These are phyloP conservation scores for Cryptosporidium meleagridis DNA, from an alignment of 169 alveolate genomes.

Conservation along the genomic window DNA sequence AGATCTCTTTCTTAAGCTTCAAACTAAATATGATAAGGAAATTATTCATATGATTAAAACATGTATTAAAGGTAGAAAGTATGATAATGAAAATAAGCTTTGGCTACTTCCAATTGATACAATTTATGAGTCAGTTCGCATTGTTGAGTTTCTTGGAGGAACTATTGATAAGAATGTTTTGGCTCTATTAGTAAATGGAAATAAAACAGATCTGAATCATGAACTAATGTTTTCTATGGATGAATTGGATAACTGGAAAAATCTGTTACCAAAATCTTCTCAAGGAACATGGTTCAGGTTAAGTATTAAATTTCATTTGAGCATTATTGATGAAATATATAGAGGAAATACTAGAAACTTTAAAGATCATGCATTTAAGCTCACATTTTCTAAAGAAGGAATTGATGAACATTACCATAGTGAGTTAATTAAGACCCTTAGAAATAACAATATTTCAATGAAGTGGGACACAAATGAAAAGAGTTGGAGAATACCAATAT, in stretches of 20 bases:
- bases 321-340: not conserved
- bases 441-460: constrained; percentile 17
- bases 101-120: constrained; percentile 65
- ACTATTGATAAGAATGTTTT: constrained; percentile 18
- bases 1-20: constrained; percentile 35
- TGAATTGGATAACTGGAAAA: constrained; percentile 29
- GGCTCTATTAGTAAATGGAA: constrained; percentile 34
- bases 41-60: constrained; percentile 34
- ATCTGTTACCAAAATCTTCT: constrained; percentile 40
- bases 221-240: not conserved
- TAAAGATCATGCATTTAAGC: not conserved
- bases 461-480: constrained; percentile 41
- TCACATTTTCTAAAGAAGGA: not conserved
- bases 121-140: constrained; percentile 38
- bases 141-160: constrained; percentile 62
- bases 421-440: constrained; percentile 10
- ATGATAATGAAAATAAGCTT: constrained; percentile 7
- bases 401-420: constrained; percentile 7
- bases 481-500: constrained; percentile 28
- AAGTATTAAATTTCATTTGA: constrained; percentile 15
- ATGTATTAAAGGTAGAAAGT: constrained; percentile 50
- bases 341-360: not conserved
- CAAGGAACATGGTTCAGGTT: constrained; percentile 20
- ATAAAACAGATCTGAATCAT: not conserved
- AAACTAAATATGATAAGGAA: constrained; percentile 33